Conservation (phyloP, 805 yeast genomes). For the Kodamaea restingae region DNA sequence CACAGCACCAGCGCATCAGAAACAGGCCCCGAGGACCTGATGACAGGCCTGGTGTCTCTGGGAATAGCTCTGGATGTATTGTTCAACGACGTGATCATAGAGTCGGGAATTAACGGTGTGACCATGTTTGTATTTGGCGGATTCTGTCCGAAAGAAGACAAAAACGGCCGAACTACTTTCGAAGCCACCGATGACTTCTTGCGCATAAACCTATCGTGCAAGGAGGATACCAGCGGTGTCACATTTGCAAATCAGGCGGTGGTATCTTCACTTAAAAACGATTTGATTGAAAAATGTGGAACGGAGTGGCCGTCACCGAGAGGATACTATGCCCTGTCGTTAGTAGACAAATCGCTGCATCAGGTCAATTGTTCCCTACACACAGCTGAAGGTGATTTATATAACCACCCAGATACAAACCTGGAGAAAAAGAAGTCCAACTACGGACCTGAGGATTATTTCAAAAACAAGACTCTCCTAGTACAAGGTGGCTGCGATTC, state of each 20-base stretch:
- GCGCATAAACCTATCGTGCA: slow-evolving; percentile 29
- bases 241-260: slow-evolving; percentile 21
- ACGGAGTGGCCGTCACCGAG: slow-evolving; percentile 33
- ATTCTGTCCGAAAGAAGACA: slow-evolving; percentile 16
- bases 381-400: no score
- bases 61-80: slow-evolving; percentile 1
- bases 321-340: slow-evolving; percentile 35
- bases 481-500: slow-evolving; percentile 42
- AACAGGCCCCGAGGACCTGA: background rate
- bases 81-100: slow-evolving; percentile 10
- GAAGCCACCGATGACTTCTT: slow-evolving; percentile 32
- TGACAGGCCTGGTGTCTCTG: background rate
- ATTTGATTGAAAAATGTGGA: slow-evolving; percentile 4
- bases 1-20: slow-evolving; percentile 2
- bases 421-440: slow-evolving; percentile 9
- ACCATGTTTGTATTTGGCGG: slow-evolving; percentile 40
- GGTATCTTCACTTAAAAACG: slow-evolving; percentile 12
- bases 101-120: slow-evolving; percentile 13
- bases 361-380: slow-evolving; percentile 18
- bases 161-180: slow-evolving; percentile 19
- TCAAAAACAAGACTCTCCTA: slow-evolving; percentile 27
- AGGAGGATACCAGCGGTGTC: slow-evolving; percentile 14
- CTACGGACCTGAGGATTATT: slow-evolving; percentile 12
- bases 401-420: no score
- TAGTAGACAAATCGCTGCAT: slow-evolving; percentile 21